Evolutionary conservation across 2,329 filamentous ascomycete species (phyloP).

Genomic region (Chaetomium sp.): DNA sequence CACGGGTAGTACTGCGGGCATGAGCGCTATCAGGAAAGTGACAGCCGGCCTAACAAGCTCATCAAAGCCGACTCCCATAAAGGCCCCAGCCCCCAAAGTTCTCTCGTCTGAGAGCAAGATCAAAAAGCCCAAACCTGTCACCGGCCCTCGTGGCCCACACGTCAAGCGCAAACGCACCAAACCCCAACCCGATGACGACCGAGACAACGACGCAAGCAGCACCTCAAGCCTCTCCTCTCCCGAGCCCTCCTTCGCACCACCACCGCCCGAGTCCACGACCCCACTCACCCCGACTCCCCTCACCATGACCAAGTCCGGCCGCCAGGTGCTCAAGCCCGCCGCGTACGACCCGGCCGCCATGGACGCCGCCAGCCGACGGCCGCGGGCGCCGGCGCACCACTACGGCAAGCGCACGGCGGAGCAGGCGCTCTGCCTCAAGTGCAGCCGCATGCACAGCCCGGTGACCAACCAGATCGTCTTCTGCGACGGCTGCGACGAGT

Average conservation of each 20-base stretch:
- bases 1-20: constrained; percentile 16
- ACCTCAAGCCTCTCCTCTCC: constrained; percentile 35
- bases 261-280: constrained; percentile 13
- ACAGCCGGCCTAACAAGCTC: constrained; percentile 34
- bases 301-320: constrained; percentile 74
- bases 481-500: constrained; percentile 77
- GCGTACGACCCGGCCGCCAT: constrained; percentile 62
- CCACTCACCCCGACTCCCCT: constrained; percentile 49
- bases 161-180: constrained; percentile 44
- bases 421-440: constrained; percentile 69
- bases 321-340: constrained; percentile 68
- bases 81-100: constrained; percentile 20
- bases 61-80: constrained; percentile 22
- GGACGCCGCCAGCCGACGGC: constrained; percentile 41
- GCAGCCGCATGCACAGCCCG: constrained; percentile 71
- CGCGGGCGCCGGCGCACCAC: constrained; percentile 40
- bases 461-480: constrained; percentile 80
- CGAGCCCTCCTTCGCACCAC: constrained; percentile 29
- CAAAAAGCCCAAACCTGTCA: constrained; percentile 33
- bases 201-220: constrained; percentile 33
- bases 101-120: constrained; percentile 28
- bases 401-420: constrained; percentile 63
- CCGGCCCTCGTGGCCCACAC: constrained; percentile 29
- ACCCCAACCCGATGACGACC: constrained; percentile 16
- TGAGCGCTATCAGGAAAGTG: constrained; percentile 38